Conservation (phyloP, 169 alveolate species). For the Plasmodium gallinaceum region DNA sequence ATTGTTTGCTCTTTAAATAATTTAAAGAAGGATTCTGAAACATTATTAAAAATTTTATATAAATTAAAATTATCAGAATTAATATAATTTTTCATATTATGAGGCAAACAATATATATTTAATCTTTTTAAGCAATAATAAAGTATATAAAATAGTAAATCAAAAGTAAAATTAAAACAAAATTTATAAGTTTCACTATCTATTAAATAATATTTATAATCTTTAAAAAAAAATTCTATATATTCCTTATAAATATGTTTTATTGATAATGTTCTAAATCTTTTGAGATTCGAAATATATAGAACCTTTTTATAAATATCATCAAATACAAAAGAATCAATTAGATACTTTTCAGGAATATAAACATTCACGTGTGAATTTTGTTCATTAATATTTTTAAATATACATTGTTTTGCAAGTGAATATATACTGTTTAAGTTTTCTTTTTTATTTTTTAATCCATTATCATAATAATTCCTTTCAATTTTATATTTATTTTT, state of each 20-base stretch:
- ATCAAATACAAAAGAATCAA: slow-evolving; percentile 59
- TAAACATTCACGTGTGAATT: not conserved
- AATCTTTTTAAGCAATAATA: slow-evolving; percentile 49
- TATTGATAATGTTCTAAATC: slow-evolving; percentile 35
- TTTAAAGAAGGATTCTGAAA: slow-evolving; percentile 25
- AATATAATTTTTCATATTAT: slow-evolving; percentile 21
- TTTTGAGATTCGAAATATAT: slow-evolving; percentile 15
- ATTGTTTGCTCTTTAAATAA: slow-evolving; percentile 11
- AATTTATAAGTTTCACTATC: slow-evolving; percentile 24
- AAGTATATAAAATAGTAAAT: slow-evolving; percentile 24
- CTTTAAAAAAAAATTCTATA: slow-evolving; percentile 22
- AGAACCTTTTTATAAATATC: slow-evolving; percentile 18
- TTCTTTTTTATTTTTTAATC: slow-evolving; percentile 15
- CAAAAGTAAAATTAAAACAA: slow-evolving; percentile 38
- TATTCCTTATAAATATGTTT: slow-evolving; percentile 45
- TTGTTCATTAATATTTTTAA: not conserved
- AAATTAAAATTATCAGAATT: slow-evolving; percentile 42
- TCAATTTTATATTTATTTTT: not conserved
- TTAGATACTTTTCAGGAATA: slow-evolving; percentile 13
- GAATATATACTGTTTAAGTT: slow-evolving; percentile 2
- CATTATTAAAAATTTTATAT: slow-evolving; percentile 34
- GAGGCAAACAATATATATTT: slow-evolving; percentile 54
- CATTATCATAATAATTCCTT: slow-evolving; percentile 43
- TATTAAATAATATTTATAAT: slow-evolving; percentile 11
- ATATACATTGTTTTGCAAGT: slow-evolving; percentile 1